Evolutionary conservation across 805 yeast species (phyloP).

Genomic region (Lachancea mirantina): DNA sequence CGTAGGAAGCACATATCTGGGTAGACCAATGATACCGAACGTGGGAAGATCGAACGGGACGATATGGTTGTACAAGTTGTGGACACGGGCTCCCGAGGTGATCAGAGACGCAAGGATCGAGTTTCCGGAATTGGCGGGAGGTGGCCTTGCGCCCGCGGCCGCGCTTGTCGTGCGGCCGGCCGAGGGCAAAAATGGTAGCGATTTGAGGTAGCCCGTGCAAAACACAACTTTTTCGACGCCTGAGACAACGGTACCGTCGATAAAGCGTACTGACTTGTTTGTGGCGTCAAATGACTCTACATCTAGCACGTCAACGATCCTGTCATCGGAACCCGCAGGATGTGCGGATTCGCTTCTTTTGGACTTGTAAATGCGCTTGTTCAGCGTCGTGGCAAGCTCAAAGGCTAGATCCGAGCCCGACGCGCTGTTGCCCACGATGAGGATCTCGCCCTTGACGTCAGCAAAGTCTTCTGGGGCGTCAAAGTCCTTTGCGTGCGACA

Average conservation of each 20-base stretch:
- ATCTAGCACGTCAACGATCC: constrained; percentile 39
- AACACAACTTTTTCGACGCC: constrained; percentile 54
- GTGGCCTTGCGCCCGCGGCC: constrained; percentile 8
- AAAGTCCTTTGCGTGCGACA: constrained; percentile 53
- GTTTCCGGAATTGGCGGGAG: constrained; percentile 11
- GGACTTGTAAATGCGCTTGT: constrained; percentile 41
- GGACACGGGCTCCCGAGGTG: constrained; percentile 42
- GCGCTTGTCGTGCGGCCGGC: no score
- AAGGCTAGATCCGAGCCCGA: constrained; percentile 69
- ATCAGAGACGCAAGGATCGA: constrained; percentile 30
- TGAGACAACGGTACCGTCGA: constrained; percentile 39
- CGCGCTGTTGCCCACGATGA: constrained; percentile 72
- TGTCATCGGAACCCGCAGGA: constrained; percentile 40
- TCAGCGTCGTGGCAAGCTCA: constrained; percentile 44
- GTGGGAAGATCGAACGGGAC: constrained; percentile 53
- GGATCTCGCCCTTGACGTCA: constrained; percentile 34
- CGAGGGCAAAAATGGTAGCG: constrained; percentile 51
- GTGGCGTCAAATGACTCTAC: constrained; percentile 34
- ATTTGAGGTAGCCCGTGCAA: constrained; percentile 70
- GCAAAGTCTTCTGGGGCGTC: constrained; percentile 39
- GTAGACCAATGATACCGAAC: constrained; percentile 52
- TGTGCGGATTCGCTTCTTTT: constrained; percentile 37
- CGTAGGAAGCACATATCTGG: constrained; percentile 53
- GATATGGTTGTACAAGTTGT: constrained; percentile 51
- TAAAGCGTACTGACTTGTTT: constrained; percentile 37